Evolutionary conservation across 179 eudicot species (phyloP).

Genomic region (Silene coronaria): DNA sequence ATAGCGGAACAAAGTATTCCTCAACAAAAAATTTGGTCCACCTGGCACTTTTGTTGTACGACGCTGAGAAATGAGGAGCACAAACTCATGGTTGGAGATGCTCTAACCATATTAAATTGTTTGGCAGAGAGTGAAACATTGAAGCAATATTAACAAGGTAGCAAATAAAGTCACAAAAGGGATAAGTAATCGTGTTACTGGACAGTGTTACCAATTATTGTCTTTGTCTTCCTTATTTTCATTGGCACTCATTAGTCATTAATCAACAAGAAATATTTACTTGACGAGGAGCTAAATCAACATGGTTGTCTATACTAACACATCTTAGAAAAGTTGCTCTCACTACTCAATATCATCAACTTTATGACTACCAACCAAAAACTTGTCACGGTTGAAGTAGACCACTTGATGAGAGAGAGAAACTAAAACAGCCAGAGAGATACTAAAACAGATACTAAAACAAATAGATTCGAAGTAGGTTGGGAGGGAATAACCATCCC

Average conservation of each 20-base stretch:
- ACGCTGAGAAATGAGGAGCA: too few species aligned
- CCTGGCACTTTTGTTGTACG: too few species aligned
- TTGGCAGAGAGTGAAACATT: neutral
- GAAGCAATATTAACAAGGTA: neutral
- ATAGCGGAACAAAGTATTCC: too few species aligned
- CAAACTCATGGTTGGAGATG: too few species aligned
- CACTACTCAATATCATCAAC: neutral
- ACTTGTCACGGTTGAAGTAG: neutral
- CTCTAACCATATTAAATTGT: neutral
- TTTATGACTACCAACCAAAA: neutral
- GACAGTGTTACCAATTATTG: neutral
- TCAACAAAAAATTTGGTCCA: too few species aligned
- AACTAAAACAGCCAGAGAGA: neutral
- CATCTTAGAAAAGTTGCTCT: neutral
- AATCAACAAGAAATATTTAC: neutral
- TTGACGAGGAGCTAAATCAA: neutral
- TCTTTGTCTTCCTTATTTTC: neutral
- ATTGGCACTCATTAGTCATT: neutral
- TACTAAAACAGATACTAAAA: neutral
- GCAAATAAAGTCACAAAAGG: neutral
- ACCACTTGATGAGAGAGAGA: neutral
- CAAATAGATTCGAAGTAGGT: neutral
- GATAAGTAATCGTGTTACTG: neutral
- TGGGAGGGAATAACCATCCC: neutral
- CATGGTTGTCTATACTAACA: neutral